Conservation (phyloP, 139 green algal species). For the Coccomyxa sp. region DNA sequence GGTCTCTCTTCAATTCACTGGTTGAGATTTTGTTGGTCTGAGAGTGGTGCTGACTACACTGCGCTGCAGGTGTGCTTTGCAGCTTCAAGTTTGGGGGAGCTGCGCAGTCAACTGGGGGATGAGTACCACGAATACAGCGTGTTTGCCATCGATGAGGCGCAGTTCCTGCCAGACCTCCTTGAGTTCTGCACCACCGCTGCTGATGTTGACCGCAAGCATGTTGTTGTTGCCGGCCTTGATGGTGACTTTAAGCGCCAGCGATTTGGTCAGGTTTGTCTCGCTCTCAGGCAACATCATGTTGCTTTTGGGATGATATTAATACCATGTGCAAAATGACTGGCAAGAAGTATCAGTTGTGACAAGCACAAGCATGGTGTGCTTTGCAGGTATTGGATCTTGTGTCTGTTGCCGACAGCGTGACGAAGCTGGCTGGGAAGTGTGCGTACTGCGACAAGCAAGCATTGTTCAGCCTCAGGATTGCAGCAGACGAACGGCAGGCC, state of each 20-base stretch:
- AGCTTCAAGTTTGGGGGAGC: conserved; percentile 12
- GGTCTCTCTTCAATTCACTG: too few species aligned
- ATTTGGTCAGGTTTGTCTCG: conserved; percentile 47
- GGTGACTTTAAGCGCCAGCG: conserved; percentile 63
- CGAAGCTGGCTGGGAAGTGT: conserved; percentile 67
- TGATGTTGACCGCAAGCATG: conserved; percentile 57
- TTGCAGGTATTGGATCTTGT: conserved; percentile 65
- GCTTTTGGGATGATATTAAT: background rate
- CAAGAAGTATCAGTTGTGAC: background rate
- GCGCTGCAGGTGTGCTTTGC: conserved; percentile 27
- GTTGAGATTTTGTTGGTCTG: background rate
- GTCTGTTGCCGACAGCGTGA: conserved; percentile 68
- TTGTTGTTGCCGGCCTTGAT: conserved; percentile 67
- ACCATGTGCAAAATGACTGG: background rate
- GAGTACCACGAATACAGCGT: conserved; percentile 11
- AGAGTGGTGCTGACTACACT: background rate
- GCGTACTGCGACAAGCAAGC: conserved; percentile 51
- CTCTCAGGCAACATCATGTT: background rate
- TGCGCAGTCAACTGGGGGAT: conserved; percentile 7
- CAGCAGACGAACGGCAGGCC: conserved; percentile 42
- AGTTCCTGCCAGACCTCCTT: conserved; percentile 76
- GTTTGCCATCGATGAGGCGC: conserved; percentile 82
- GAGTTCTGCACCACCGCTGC: conserved; percentile 58
- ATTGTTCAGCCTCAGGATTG: conserved; percentile 69
- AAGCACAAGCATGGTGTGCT: background rate